Conservation (phyloP, 257 asterid species). For the Linaria vulgaris region DNA sequence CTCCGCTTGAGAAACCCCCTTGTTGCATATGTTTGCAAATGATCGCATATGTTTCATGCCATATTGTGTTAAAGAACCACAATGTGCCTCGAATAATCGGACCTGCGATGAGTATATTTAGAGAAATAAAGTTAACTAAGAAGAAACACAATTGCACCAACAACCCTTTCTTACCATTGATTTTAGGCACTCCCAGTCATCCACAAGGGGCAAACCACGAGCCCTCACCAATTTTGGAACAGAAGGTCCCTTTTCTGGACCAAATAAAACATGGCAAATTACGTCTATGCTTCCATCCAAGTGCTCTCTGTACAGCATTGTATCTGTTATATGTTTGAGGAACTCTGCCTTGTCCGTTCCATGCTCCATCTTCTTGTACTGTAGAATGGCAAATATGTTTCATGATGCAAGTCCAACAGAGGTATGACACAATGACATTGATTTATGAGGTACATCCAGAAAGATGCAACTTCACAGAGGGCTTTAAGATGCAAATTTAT, state of each 20-base stretch:
- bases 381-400: not conserved
- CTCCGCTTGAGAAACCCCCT: slow-evolving; percentile 27
- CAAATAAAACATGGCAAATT: slow-evolving; percentile 59
- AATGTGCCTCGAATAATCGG: slow-evolving; percentile 60
- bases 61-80: slow-evolving; percentile 72
- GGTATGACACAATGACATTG: too few relatives aligned
- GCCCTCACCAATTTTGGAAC: slow-evolving; percentile 44
- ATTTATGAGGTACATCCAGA: too few relatives aligned
- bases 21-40: slow-evolving; percentile 81
- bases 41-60: slow-evolving; percentile 94
- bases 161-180: slow-evolving; percentile 44
- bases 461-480: too few relatives aligned
- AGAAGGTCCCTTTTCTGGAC: slow-evolving; percentile 50
- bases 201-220: slow-evolving; percentile 58
- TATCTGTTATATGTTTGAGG: slow-evolving; percentile 49
- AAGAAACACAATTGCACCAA: not conserved
- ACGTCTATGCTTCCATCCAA: slow-evolving; percentile 58
- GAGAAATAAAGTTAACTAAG: not conserved
- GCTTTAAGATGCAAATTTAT: too few relatives aligned
- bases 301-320: slow-evolving; percentile 53
- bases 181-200: slow-evolving; percentile 89
- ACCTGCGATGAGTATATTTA: slow-evolving; percentile 40
- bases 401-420: not conserved
- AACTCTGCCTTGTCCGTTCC: slow-evolving; percentile 39
- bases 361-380: slow-evolving; percentile 52